Conservation (phyloP, 768 basidiomycete species). For the Pholiota conissans region DNA sequence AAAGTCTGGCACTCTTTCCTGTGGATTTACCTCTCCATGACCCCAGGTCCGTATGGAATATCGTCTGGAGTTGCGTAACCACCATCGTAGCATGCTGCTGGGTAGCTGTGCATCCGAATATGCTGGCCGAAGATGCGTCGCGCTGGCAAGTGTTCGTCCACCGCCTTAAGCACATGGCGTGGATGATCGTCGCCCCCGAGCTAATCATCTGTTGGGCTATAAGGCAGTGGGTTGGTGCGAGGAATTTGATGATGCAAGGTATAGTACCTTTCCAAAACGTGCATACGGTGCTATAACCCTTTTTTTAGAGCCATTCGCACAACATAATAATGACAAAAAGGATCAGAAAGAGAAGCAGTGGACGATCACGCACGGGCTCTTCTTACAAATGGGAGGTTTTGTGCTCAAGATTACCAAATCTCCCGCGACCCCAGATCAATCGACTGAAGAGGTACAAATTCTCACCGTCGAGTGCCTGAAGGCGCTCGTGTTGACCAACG, state of each 20-base stretch:
- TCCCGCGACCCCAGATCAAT: too few relatives aligned
- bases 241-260: background rate
- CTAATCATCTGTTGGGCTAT: background rate
- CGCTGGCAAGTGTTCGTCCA: background rate
- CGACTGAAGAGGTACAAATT: background rate
- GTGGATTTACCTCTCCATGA: background rate
- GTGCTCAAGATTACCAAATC: background rate
- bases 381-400: constrained; percentile 7
- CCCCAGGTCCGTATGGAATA: background rate
- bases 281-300: background rate
- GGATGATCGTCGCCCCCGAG: background rate
- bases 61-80: constrained; percentile 5
- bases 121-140: background rate
- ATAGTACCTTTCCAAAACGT: background rate
- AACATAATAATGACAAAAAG: too few relatives aligned
- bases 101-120: constrained; percentile 5
- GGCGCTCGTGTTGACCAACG: background rate
- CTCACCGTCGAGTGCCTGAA: background rate
- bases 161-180: background rate
- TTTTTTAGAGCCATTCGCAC: too few relatives aligned
- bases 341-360: too few relatives aligned
- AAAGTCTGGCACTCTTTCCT: background rate
- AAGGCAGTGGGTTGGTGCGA: background rate
- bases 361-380: constrained; percentile 1
- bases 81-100: constrained; percentile 5